These are phyloP conservation scores for Linum tenue DNA, from an alignment of 345 rosid species.

Conservation along the genomic window DNA sequence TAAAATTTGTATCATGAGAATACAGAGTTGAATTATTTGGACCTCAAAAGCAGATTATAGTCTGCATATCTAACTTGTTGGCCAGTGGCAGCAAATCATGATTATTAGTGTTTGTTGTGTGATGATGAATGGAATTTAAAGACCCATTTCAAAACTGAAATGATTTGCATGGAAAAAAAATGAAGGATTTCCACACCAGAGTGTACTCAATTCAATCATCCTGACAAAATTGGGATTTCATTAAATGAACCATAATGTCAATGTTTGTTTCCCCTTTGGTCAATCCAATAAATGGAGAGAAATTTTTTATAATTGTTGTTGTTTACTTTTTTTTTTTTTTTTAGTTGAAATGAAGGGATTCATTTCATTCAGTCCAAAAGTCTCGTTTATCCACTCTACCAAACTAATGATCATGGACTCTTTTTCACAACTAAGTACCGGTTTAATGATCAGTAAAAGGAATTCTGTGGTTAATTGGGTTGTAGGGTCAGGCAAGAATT, in stretches of 20 bases:
- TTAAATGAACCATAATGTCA: neutral
- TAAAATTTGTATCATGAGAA: too few relatives aligned
- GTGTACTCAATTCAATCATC: neutral
- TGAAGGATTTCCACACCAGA: neutral
- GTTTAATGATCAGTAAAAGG: too few relatives aligned
- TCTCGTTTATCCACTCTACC: too few relatives aligned
- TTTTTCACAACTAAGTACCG: too few relatives aligned
- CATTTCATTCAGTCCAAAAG: too few relatives aligned
- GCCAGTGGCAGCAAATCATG: neutral
- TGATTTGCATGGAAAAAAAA: constrained; percentile 20
- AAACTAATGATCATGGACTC: too few relatives aligned
- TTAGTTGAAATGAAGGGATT: neutral
- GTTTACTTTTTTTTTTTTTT: constrained; percentile 18
- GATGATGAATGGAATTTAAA: neutral
- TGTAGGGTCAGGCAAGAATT: too few relatives aligned
- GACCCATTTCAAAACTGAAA: constrained; percentile 15
- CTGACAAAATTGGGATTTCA: neutral
- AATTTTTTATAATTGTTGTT: constrained; percentile 15
- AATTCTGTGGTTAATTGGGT: too few relatives aligned
- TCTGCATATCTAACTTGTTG: neutral
- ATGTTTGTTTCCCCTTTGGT: constrained; percentile 3
- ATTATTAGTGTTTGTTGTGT: neutral
- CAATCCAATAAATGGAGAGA: constrained; percentile 9
- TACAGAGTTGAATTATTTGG: neutral
- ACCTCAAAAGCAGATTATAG: neutral